Conservation (phyloP, 495 filamentous ascomycete genomes). For the Annulohypoxylon nitens region DNA sequence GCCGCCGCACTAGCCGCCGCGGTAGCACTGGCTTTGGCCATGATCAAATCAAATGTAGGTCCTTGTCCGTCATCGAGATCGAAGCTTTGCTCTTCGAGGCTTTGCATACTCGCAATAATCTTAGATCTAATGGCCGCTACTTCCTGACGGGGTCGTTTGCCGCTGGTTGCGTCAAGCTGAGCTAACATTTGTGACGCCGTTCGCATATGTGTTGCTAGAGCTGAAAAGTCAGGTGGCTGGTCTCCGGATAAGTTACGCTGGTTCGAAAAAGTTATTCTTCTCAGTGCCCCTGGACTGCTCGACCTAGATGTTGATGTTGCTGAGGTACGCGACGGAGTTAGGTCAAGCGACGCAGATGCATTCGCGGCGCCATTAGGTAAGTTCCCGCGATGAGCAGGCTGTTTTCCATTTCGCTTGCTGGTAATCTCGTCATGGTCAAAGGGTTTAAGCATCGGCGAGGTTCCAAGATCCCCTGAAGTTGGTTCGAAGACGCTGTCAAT, state of each 20-base stretch:
- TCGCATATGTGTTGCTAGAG: constrained; percentile 82
- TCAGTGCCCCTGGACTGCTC: constrained; percentile 67
- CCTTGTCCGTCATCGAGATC: constrained; percentile 69
- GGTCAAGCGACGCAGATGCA: constrained; percentile 60
- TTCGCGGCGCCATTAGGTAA: constrained; percentile 69
- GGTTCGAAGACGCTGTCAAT: constrained; percentile 84
- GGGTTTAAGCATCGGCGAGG: constrained; percentile 72
- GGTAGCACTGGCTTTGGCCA: constrained; percentile 64
- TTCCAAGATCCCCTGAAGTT: constrained; percentile 76
- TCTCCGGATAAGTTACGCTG: constrained; percentile 57
- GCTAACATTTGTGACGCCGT: constrained; percentile 84
- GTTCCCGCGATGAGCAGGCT: constrained; percentile 52
- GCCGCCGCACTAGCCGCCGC: constrained; percentile 47
- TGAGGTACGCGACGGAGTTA: constrained; percentile 71
- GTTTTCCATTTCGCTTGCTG: constrained; percentile 42
- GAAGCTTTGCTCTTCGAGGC: constrained; percentile 83
- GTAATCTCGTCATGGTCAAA: constrained; percentile 55
- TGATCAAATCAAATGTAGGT: constrained; percentile 79
- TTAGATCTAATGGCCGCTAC: constrained; percentile 80
- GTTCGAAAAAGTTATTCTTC: constrained; percentile 64
- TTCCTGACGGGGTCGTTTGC: constrained; percentile 77
- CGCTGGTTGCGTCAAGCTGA: constrained; percentile 77
- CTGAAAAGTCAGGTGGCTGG: constrained; percentile 78
- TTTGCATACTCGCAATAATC: constrained; percentile 88
- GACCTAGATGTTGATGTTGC: constrained; percentile 68